A percentile compares a stretch with the other conserved stretches of the same genome.
phyloP scores from a whole-genome alignment of 2,329 filamentous ascomycete species.

The Paecilomyces fulvus region DNA sequence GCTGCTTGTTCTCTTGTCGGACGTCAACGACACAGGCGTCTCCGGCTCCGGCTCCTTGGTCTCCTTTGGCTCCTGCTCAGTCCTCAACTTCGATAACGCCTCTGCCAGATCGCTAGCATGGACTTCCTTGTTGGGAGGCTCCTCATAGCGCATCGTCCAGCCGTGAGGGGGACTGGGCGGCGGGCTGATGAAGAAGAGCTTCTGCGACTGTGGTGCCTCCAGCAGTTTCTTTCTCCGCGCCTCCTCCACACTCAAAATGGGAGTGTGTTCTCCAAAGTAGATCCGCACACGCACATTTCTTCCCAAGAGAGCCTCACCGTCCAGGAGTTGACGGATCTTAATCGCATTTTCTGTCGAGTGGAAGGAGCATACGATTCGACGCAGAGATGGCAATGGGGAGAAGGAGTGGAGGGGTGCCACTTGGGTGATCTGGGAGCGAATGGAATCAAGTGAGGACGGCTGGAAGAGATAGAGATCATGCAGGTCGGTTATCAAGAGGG shows the following conservation, averaged over 20 bases:
- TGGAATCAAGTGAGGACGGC: slow-evolving; percentile 33
- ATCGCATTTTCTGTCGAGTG: slow-evolving; percentile 34
- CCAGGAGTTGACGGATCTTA: slow-evolving; percentile 35
- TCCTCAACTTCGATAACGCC: slow-evolving; percentile 46
- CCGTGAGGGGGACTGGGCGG: slow-evolving; percentile 57
- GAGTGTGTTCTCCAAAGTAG: slow-evolving; percentile 48
- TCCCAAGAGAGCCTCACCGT: slow-evolving; percentile 26
- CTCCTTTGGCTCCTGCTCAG: slow-evolving; percentile 10
- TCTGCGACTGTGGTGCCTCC: slow-evolving; percentile 49
- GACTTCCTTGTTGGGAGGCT: slow-evolving; percentile 57
- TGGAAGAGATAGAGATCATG: slow-evolving; percentile 40
- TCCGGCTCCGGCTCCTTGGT: slow-evolving; percentile 14
- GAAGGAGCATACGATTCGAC: slow-evolving; percentile 44
- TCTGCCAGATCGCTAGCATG: slow-evolving; percentile 53
- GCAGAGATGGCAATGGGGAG: slow-evolving; percentile 42
- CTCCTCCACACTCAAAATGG: slow-evolving; percentile 29
- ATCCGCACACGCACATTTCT: slow-evolving; percentile 30
- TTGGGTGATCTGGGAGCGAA: slow-evolving; percentile 34
- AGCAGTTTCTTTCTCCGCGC: slow-evolving; percentile 38
- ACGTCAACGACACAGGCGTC: slow-evolving; percentile 28
- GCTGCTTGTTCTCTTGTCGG: slow-evolving; percentile 22
- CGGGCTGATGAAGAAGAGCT: slow-evolving; percentile 59
- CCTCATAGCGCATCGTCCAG: slow-evolving; percentile 56
- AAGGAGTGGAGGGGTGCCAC: slow-evolving; percentile 41
- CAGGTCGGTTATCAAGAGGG: slow-evolving; percentile 43